Base-by-base conservation (phyloP, 148 eudicot genomes). In the Simmondsia chinensis region DNA sequence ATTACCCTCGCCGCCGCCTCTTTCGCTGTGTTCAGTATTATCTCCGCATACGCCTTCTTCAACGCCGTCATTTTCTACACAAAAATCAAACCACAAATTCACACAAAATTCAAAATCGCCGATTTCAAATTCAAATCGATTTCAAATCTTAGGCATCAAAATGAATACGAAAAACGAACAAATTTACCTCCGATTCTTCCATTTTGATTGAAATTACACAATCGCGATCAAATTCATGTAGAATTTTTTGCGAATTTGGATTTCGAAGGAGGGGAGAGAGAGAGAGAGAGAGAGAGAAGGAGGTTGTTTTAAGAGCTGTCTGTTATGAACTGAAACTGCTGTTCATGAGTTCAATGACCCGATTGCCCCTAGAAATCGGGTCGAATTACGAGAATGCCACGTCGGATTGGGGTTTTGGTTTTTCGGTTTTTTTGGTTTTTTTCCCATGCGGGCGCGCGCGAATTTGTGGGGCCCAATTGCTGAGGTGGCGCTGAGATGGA, bases 41-140 rank as follows among this genome's bases (percentile, higher is more conserved):
- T 70, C 59, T 89, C 97, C 27, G 94, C 94, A 32, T 79, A 89
- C 1, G 88, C 97, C 70, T 69, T 89, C 73, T 79, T 79, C 82
- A 89, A 61, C 1, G 72, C 93, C 64, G 40, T 56, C 74, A 80
- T 51, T 62, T 79, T 75, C 97, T 88, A 62, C 64, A 62, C 20
- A 17, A 41, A 53, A 60, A 52, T 46, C n/a, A 4, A 38, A 28
- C 19, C 7, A 47, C 57, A 61, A 24, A 40, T 12, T 59, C 56
- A 50, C 43, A 64, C 51, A 60, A 39, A 53, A 59, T 15, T 53
- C 29, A 48, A 14, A 47, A 9, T 43, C 26, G 42, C 20, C 23
- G 20, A 64, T 13, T 47, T 10, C 26, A 44, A 38, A n/a, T 33
- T 7, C 10, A 16, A 35, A 42, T 48, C 27, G 2, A 20, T 23